Base-by-base conservation (phyloP, 78 protist genomes). In the Pigoraptor vietnamica region DNA sequence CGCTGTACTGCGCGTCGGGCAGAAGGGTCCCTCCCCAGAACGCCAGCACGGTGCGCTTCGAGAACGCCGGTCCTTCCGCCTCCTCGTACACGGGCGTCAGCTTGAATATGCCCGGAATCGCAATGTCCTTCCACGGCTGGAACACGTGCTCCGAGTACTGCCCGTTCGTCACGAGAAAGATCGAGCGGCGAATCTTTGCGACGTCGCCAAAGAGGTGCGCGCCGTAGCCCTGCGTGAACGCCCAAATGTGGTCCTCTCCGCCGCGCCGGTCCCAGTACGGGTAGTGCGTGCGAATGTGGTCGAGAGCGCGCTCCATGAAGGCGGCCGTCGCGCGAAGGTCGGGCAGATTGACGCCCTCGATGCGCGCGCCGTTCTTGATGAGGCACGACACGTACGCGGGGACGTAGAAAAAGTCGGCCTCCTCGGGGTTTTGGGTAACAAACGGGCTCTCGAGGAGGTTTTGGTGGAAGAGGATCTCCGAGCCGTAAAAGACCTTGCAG, bases 81-180 rank as follows among this genome's bases (percentile, higher is more conserved):
- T 25, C 35, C 10, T 21, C 23, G n/a, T 21, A 79, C 21, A 25
- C 10, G 21, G 84, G 84, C 35, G 84, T 21, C 84, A 25, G 10
- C 10, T 2, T 14, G 34, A 87, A 87, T n/a, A 48, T 48, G 67
- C 67, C 67, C 89, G 88, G 92, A 55, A 90, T 90, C 89, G 89
- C 79, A 24, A 38, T 38, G 6, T 67, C 89, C 0, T 9, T 0
- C 39, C 24, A 6, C 33, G 0, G 86, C n/a, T n/a, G 21, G 14
- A 25, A 79, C 35, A 25, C 84, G 35, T 1, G 9, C 84, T 14
- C 84, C 34, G 84, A 79, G 34, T 25, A 25, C n/a, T 79, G 84
- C 34, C 84, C 84, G 32, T 79, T 79, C 23, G 84, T 25, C 9
- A 25, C 32, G 10, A 79, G 84, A 19, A 79, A 79, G 84, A 79